These are phyloP conservation scores for Heliosperma pusillum DNA, from an alignment of 148 eudicot genomes.

Conservation along the genomic window DNA sequence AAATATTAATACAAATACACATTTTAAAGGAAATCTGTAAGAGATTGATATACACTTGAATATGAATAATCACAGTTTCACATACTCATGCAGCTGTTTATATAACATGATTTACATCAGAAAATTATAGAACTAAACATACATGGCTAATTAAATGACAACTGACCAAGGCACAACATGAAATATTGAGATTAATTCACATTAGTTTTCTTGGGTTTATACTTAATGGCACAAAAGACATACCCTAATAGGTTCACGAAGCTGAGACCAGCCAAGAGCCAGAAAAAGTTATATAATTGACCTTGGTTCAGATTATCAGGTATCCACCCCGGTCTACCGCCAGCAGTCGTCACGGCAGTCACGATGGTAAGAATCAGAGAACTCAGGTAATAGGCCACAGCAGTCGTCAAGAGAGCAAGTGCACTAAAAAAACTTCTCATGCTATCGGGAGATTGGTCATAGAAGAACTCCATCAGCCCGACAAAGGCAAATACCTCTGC, in stretches of 20 bases:
- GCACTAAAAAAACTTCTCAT: slow-evolving; percentile 76
- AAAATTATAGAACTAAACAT: neutral
- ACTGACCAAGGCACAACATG: neutral
- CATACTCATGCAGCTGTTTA: neutral
- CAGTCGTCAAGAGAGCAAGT: slow-evolving; percentile 50
- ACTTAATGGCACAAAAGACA: slow-evolving; percentile 50
- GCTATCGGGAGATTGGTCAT: slow-evolving; percentile 75
- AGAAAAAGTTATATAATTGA: slow-evolving; percentile 56
- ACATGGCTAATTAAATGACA: neutral
- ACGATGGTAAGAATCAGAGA: slow-evolving; percentile 59
- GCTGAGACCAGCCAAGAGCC: slow-evolving; percentile 56
- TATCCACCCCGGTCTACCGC: slow-evolving; percentile 64
- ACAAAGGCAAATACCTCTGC: slow-evolving; percentile 68
- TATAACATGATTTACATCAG: slow-evolving; percentile 3
- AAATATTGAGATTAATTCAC: neutral
- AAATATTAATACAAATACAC: neutral
- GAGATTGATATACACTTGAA: neutral
- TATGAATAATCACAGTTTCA: neutral
- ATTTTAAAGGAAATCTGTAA: neutral
- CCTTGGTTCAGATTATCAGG: slow-evolving; percentile 66
- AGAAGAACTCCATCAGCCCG: slow-evolving; percentile 71
- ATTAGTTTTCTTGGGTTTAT: slow-evolving; percentile 42
- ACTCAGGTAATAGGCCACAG: slow-evolving; percentile 55
- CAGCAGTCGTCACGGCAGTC: slow-evolving; percentile 36
- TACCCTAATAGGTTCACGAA: slow-evolving; percentile 53